Evolutionary conservation across 805 yeast genomes (phyloP).

Genomic region (Cyberlindnera mrakii): DNA sequence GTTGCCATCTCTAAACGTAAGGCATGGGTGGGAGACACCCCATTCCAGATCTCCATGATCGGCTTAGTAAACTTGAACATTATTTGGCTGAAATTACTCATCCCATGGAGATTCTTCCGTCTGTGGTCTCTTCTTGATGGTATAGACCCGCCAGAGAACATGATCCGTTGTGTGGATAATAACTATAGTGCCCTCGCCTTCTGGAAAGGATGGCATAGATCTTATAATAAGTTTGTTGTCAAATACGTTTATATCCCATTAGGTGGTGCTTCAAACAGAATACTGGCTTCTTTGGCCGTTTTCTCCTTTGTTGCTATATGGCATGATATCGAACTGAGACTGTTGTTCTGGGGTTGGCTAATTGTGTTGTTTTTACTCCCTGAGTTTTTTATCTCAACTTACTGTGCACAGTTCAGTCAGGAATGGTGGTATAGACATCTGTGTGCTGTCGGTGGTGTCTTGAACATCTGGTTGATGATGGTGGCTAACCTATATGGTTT

Average conservation of each 20-base stretch:
- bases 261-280: constrained; percentile 73
- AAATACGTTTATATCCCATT: constrained; percentile 87
- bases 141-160: constrained; percentile 95
- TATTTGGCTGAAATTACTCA: constrained; percentile 86
- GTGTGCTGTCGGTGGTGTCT: constrained; percentile 83
- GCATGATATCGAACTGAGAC: constrained; percentile 91
- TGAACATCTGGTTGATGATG: constrained; percentile 97
- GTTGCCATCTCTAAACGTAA: constrained; percentile 86
- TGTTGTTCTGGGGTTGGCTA: constrained; percentile 94
- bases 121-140: constrained; percentile 91
- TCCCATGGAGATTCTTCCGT: constrained; percentile 95
- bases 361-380: constrained; percentile 84
- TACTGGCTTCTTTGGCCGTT: constrained; percentile 74
- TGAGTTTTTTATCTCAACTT: constrained; percentile 59
- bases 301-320: constrained; percentile 95
- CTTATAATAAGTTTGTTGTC: constrained; percentile 84
- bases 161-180: constrained; percentile 93
- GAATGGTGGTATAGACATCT: constrained; percentile 71
- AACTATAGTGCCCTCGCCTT: constrained; percentile 91
- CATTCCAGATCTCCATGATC: constrained; percentile 92
- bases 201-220: constrained; percentile 99
- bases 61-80: constrained; percentile 86
- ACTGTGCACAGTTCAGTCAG: constrained; percentile 32
- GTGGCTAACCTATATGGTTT: constrained; percentile 92
- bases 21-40: constrained; percentile 86